Base-by-base conservation (phyloP, 805 yeast genomes). In the Kodamaea kaohsiungensis region DNA sequence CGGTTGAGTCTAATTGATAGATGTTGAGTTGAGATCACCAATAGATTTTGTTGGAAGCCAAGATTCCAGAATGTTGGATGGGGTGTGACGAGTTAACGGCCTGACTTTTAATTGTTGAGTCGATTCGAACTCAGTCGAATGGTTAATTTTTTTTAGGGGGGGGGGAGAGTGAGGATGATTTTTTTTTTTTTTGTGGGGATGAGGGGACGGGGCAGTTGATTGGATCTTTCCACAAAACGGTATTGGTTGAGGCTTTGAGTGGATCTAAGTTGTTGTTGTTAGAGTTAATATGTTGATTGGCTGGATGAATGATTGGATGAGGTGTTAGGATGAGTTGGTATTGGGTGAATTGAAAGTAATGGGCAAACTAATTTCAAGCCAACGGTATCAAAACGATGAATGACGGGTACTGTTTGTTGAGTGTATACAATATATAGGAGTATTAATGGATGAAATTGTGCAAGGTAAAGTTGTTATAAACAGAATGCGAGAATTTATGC, bases 111-210 rank as follows among this genome's bases (percentile, higher is more conserved):
- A 30, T 30, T 30, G 35, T 30, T 30, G 35, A 30, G 35, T 12
- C 13, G 35, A 30, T 12, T 30, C 3, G 6, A 3, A 22, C 25
- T 22, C 25, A 22, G 25, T 22, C 25, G 25, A 22, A 22, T 22
- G 25, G 25, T 22, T 39, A 15, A n/a, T 39, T 39, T 17, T 17
- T 40, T 16, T 16, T 40, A 16, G 19, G 49, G 38, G 49, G 49
- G 49, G n/a, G 40, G 25, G 6, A 22, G 6, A 22, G 27, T 18
- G 16, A 27, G 46, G 15, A 43, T 22, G 46, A 43, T n/a, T n/a
- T 19, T 43, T 46, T 46, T 46, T 46, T 46, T 46, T 46, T 46
- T 46, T 46, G 49, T 46, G 49, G 49, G 49, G 49, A 30, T 33
- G 39, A 33, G 38, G 49, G 49, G 49, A 22, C 12, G 45, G 17